Base-by-base conservation (phyloP, 306 rosid genomes). In the Phaseolus lunatus region DNA sequence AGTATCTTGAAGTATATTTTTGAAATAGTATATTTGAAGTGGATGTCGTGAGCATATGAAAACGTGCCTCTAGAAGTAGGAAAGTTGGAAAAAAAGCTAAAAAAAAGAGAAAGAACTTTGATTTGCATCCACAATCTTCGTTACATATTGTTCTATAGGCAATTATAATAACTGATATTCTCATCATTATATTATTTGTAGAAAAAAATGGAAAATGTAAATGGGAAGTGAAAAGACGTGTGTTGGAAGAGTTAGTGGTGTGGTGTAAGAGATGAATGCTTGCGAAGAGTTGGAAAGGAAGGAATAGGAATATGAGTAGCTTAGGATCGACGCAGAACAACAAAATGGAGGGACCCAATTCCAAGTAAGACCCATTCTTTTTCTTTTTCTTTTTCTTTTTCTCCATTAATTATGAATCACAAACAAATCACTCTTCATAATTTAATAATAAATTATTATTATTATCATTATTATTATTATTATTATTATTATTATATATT, bases 301-400 rank as follows among this genome's bases (percentile, higher is more conserved):
- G 26, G 23, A 70, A 45, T 70, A 70, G 50, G 53, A 81, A 58
- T 54, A 41, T 15, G 72, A 54, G 39, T 81, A 23, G 84, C 84
- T 76, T 75, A 67, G 67, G 65, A 72, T 75, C 59, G 59, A 81
- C 72, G 84, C 84, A 58, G 77, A 47, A 19, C 24, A 20, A 45
- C 72, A 67, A 74, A 58, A 70, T 57, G 1, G 53, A 18, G 75
- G 76, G 72, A 29, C 80, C 75, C 79, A 73, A 66, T 23, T 73
- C 79, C 41, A 68, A 35, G 31, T 63, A 72, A 63, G 83, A 18
- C 67, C 6, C 67, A 69, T 44, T 44, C 27, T 5, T 52, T 37
- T 5, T 3, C 4, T 29, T 6, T 5, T 27, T 2, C 31, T 27
- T 5, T 29, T 29, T 29, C 6, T 29, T n/a, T n/a, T n/a, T n/a